Percentiles rank a stretch among this genome's conserved stretches.
These are phyloP conservation scores for Salix dunnii DNA, from an alignment of 345 rosid species.

Conservation along the genomic window DNA sequence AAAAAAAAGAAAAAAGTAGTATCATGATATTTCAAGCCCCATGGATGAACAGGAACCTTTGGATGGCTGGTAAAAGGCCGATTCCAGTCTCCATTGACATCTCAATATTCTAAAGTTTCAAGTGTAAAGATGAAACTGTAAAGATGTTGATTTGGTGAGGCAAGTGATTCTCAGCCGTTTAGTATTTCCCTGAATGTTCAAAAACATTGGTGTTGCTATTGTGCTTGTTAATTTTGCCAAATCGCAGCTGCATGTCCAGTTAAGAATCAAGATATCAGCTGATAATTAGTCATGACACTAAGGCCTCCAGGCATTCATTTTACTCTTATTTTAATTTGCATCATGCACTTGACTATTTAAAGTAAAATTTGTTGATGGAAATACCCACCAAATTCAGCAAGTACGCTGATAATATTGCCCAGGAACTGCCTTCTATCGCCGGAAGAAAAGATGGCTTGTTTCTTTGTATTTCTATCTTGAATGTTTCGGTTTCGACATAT, in stretches of 20 bases:
- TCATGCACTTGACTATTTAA: not conserved
- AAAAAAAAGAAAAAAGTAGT: not conserved
- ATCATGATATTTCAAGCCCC: too few relatives aligned
- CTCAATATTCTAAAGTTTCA: too few relatives aligned
- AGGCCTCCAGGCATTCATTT: not conserved
- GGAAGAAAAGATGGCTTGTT: conserved; percentile 42
- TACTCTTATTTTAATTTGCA: too few relatives aligned
- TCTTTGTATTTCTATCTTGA: conserved; percentile 41
- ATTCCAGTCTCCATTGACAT: too few relatives aligned
- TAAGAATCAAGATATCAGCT: too few relatives aligned
- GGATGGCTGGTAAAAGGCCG: too few relatives aligned
- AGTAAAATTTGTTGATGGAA: not conserved
- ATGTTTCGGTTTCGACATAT: conserved; percentile 43
- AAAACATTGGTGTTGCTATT: conserved; percentile 33
- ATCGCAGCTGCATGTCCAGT: conserved; percentile 24
- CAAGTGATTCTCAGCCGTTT: conserved; percentile 28
- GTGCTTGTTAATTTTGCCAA: conserved; percentile 29
- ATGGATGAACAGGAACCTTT: too few relatives aligned
- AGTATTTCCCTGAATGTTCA: conserved; percentile 40
- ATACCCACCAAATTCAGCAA: conserved; percentile 27
- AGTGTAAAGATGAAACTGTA: too few relatives aligned
- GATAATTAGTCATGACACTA: not conserved
- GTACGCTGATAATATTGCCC: conserved; percentile 37
- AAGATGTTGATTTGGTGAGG: conserved; percentile 40
- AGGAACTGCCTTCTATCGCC: conserved; percentile 43